Base-by-base conservation (phyloP, 805 yeast genomes). In the Candida ulmi region DNA sequence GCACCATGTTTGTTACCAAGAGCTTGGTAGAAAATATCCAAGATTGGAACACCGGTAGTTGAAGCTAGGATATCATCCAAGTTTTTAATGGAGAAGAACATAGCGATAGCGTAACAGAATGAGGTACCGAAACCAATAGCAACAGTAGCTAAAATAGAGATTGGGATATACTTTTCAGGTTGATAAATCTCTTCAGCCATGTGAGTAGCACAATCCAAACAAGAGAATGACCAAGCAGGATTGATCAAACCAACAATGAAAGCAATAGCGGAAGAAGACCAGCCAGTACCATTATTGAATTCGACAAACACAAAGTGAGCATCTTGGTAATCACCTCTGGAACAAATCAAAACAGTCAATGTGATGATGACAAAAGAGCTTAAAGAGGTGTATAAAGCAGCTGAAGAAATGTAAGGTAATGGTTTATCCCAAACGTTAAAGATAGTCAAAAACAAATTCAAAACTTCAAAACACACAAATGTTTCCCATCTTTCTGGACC, bases 171-270 rank as follows among this genome's bases (percentile, higher is more conserved):
- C 30, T 67, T 63, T 45, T 69, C 68, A 11, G 83, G 82, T 17
- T 68, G 57, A 13, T 62, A 48, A 17, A 70, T 69, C 51, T 80
- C 87, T 54, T 81, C 88, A n/a, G 83, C 79, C 71, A 81, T 67
- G 49, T 80, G 87, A 5, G 85, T 77, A 4, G 85, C 84, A 40
- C 78, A 73, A 52, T 80, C 88, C 34, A 78, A 66, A 45, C 86
- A 78, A 24, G 77, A 68, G 57, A 78, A 79, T 8, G 80, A 74
- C 83, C 83, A 80, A 41, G 75, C 72, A 4, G 85, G 83, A 50
- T 79, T 79, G 48, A 80, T 71, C 36, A 80, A 59, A 5, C 86
- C 86, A 13, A 77, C 74, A 37, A 79, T 69, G 51, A 78, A 76
- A 0, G 83, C 80, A 57, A 78, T 71, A 17, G 73, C 83, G 2